These are phyloP conservation scores for Penicillium verhagenii DNA, from an alignment of 495 filamentous ascomycete genomes.

Conservation along the genomic window DNA sequence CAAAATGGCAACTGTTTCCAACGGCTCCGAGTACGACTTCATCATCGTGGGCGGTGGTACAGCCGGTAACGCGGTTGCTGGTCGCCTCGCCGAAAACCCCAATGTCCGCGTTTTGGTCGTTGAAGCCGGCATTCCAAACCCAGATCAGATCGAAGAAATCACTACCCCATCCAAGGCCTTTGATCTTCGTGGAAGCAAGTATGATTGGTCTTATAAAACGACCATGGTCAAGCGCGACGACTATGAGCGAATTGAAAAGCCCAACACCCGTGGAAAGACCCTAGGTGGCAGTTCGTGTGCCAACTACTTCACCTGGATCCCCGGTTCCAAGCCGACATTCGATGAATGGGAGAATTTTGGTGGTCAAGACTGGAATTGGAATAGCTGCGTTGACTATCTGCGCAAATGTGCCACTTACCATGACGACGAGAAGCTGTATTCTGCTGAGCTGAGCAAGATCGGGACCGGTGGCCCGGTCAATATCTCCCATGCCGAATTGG, in stretches of 20 bases:
- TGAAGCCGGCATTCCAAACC: slow-evolving; percentile 50
- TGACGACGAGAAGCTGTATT: slow-evolving; percentile 44
- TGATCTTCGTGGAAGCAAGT: slow-evolving; percentile 39
- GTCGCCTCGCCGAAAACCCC: slow-evolving; percentile 58
- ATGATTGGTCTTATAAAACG: slow-evolving; percentile 64
- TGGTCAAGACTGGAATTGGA: slow-evolving; percentile 57
- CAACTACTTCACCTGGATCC: slow-evolving; percentile 59
- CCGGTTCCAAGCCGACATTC: slow-evolving; percentile 52
- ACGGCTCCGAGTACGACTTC: slow-evolving; percentile 36
- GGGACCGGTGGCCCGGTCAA: slow-evolving; percentile 51
- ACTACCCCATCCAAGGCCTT: slow-evolving; percentile 46
- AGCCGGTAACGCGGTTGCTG: slow-evolving; percentile 57
- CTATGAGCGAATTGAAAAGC: slow-evolving; percentile 61
- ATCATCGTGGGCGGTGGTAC: slow-evolving; percentile 56
- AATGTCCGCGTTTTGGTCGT: slow-evolving; percentile 52
- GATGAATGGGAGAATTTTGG: slow-evolving; percentile 58
- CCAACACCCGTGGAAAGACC: slow-evolving; percentile 56
- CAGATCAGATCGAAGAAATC: slow-evolving; percentile 41
- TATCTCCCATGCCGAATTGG: slow-evolving; percentile 54
- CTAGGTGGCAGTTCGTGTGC: slow-evolving; percentile 51
- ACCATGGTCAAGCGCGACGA: slow-evolving; percentile 60
- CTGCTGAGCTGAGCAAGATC: slow-evolving; percentile 44
- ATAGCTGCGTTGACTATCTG: slow-evolving; percentile 48
- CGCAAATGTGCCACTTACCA: slow-evolving; percentile 58
- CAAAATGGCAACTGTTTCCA: slow-evolving; percentile 24